Conservation (phyloP, 768 basidiomycete species). For the Phylloporus rhodoxanthus region DNA sequence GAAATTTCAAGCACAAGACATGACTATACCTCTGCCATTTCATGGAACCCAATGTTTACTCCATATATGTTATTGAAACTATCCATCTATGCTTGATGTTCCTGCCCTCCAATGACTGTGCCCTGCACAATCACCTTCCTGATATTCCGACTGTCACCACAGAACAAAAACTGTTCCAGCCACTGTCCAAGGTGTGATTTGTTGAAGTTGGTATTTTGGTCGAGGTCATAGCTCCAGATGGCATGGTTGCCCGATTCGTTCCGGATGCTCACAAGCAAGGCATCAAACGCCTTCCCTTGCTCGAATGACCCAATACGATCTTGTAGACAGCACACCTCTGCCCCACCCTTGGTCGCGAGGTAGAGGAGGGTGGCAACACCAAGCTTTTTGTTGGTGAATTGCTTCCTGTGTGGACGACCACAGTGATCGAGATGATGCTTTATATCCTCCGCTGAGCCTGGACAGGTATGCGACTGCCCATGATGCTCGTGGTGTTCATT, state of each 20-base stretch:
- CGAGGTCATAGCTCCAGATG: constrained; percentile 43
- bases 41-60: not conserved
- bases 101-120: constrained; percentile 63
- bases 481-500: not conserved
- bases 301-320: constrained; percentile 69
- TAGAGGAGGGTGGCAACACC: constrained; percentile 73
- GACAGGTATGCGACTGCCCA: not conserved
- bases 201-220: constrained; percentile 27
- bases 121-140: constrained; percentile 81
- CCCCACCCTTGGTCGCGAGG: constrained; percentile 90
- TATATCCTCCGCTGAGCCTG: not conserved
- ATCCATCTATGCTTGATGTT: constrained; percentile 18
- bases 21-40: not conserved
- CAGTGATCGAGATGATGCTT: not conserved
- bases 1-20: constrained; percentile 34
- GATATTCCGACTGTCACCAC: constrained; percentile 84
- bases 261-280: constrained; percentile 62
- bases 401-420: constrained; percentile 4
- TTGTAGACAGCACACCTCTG: constrained; percentile 69
- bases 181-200: constrained; percentile 41
- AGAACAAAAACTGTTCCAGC: constrained; percentile 82
- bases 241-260: constrained; percentile 49
- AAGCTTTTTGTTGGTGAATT: constrained; percentile 58
- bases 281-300: constrained; percentile 86
- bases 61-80: not conserved